Base-by-base conservation (phyloP, 805 yeast species). In the Ogataea trehaloabstinens region DNA sequence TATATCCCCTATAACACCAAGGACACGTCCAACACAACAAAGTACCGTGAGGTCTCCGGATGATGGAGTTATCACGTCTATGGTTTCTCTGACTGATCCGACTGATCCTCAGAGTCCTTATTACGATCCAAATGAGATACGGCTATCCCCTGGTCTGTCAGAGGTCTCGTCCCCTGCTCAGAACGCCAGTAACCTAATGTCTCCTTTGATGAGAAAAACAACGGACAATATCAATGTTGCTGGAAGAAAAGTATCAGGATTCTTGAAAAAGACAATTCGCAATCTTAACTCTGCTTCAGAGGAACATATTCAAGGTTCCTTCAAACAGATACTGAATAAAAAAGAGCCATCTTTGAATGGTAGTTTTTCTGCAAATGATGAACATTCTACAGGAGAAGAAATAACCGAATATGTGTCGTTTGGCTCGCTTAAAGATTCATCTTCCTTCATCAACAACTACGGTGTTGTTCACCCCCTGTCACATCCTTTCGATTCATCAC, bases 391-490 rank as follows among this genome's bases (percentile, higher is more conserved):
- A 8, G 45, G 31, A 3, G 52, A 46, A 16, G 58, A 54, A 6
- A 34, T 40, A 13, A 43, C 56, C 2, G 63, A 60, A 28, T 69
- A 68, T 42, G 54, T 67, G 11, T 69, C 73, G 2, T 69, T 69
- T 50, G 70, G 66, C 6, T 65, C 72, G 0, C 59, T 71, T 5
- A 55, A 53, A 18, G 63, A 54, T 24, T 33, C 54, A 16, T 34
- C 58, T 17, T 43, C 52, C 8, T 38, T 42, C 30, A 44, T 40
- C 28, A 46, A 44, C 36, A 53, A 36, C 24, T 40, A 38, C 35
- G 49, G 46, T 19, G 19, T 46, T 4, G 18, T 34, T 10, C 38
- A 38, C 28, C 33, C 42, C 6, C 16, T 21, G 12, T 17, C 21
- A 6, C 36, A 37, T 18, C 31, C 31, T 10, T 19, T 12, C 31